These are phyloP conservation scores for Podospora anserina DNA, from an alignment of 495 filamentous ascomycete genomes.

Conservation along the genomic window DNA sequence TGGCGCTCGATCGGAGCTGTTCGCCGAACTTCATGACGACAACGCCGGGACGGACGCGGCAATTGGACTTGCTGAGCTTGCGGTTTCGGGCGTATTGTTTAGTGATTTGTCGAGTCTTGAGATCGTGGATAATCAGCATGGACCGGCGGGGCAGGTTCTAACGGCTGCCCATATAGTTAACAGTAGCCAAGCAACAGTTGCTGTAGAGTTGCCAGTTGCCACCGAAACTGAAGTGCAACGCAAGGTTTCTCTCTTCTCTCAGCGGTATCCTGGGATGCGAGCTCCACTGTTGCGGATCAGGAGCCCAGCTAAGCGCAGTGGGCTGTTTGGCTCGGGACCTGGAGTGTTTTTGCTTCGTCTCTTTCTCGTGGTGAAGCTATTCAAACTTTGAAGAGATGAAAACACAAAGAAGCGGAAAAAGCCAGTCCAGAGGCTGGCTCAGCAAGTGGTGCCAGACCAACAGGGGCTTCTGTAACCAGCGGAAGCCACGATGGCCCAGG, in stretches of 20 bases:
- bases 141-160: conserved; percentile 13
- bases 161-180: conserved; percentile 3
- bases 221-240: conserved; percentile 1
- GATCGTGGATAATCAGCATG: conserved; percentile 52
- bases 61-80: conserved; percentile 20
- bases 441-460: background rate
- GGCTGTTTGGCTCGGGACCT: background rate
- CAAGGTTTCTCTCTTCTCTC: background rate
- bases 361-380: background rate
- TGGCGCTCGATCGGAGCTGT: conserved; percentile 86
- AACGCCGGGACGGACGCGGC: conserved; percentile 38
- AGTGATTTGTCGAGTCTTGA: conserved; percentile 35
- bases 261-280: conserved; percentile 1
- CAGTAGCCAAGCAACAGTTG: conserved; percentile 7
- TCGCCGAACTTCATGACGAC: conserved; percentile 84
- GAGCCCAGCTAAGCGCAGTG: background rate
- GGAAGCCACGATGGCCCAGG: conserved; percentile 5
- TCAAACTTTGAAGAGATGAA: background rate
- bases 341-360: background rate
- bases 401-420: background rate
- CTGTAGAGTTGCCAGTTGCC: background rate
- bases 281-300: background rate
- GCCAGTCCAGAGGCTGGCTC: background rate
- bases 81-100: conserved; percentile 32
- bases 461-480: conserved; percentile 2